These are phyloP conservation scores for Toxicodendron radicans DNA, from an alignment of 345 rosid species.

Conservation along the genomic window DNA sequence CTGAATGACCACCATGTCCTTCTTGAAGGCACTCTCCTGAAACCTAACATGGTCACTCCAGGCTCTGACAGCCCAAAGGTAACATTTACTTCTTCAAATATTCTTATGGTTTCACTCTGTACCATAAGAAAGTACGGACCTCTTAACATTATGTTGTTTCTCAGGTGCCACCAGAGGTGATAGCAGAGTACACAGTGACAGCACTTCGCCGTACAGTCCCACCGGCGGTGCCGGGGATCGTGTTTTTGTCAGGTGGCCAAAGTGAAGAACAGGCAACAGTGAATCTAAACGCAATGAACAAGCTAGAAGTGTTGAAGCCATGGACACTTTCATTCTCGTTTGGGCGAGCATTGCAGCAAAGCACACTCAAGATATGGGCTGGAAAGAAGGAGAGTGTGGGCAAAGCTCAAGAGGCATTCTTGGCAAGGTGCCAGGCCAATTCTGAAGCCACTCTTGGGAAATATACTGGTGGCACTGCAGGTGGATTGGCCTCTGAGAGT, in stretches of 20 bases:
- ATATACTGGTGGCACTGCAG: conserved; percentile 49
- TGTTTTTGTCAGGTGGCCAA: conserved; percentile 88
- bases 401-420: conserved; percentile 75
- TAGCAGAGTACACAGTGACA: conserved; percentile 65
- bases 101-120: too few relatives aligned
- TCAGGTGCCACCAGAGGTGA: conserved; percentile 67
- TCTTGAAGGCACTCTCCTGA: conserved; percentile 92
- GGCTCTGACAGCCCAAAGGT: conserved; percentile 93
- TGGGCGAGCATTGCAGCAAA: conserved; percentile 88
- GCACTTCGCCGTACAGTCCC: conserved; percentile 88
- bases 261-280: conserved; percentile 85
- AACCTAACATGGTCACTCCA: conserved; percentile 98
- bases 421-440: conserved; percentile 76
- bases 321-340: conserved; percentile 96
- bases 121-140: too few relatives aligned
- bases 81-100: not conserved
- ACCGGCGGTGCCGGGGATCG: conserved; percentile 84
- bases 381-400: conserved; percentile 79
- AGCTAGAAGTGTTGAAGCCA: conserved; percentile 71
- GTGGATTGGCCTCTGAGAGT: conserved; percentile 81
- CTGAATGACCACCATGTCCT: conserved; percentile 91
- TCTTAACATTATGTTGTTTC: not conserved
- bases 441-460: conserved; percentile 86
- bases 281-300: conserved; percentile 90
- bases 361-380: conserved; percentile 89